Base-by-base conservation (phyloP, 805 yeast species). In the Candida arabinofermentans region DNA sequence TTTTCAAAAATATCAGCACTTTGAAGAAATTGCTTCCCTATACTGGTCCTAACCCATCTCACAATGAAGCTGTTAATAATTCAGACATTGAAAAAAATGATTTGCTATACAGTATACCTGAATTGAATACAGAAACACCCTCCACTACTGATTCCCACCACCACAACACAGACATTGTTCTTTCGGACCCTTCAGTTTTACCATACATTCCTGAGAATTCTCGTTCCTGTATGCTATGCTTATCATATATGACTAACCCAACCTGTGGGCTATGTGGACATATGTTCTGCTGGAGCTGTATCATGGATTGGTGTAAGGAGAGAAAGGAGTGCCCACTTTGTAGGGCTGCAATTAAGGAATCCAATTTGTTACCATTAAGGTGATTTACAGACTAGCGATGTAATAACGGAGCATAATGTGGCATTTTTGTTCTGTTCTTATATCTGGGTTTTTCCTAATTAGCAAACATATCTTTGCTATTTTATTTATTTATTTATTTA, bases 201-300 rank as follows among this genome's bases (percentile, higher is more conserved):
- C 81, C 86, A 4, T 90, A 78, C 56, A 77, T 91, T 8, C 84
- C 90, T 0, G 80, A 72, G 43, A 62, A 66, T 21, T 80, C 95
- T 1, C 71, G 97, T 40, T 71, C 74, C 32, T 91, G 99, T 58
- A 83, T 89, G 74, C 70, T 93, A 17, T 91, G 99, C 59, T 70
- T 91, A 19, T 81, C 85, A 8, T 70, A 74, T 13, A 86, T 91
- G 93, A 70, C 65, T 1, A 77, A 86, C 47, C 98, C 99, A 4
- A 70, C 96, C 1, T 77, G 86, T 46, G 88, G 96, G 0, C 76
- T 81, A 4, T 91, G 99, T 64, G 99, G 98, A 0, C 99, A 91
- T 60, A 43, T 87, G 13, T 91, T 86, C 61, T 91, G 99, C 64
- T 91, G 98, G 97, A 71, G 69, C 6, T 91, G 98, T 59, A 79